Base-by-base conservation (phyloP, 768 basidiomycete genomes). In the Kwoniella newhampshirensis region DNA sequence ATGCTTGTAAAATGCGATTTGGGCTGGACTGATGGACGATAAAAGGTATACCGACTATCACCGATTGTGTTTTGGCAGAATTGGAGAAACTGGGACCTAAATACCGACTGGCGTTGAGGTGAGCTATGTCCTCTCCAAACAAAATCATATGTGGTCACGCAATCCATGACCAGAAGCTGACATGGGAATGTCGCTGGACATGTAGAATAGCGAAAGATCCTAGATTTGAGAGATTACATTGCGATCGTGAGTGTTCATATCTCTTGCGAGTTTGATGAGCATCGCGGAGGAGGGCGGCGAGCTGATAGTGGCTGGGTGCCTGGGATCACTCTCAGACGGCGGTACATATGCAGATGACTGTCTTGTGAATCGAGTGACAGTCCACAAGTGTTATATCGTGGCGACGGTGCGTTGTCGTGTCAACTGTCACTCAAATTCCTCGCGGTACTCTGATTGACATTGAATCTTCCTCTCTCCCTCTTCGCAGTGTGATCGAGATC, bases 311-410 rank as follows among this genome's bases (percentile, higher is more conserved):
- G n/a, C n/a, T n/a, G n/a, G n/a, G n/a, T n/a, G n/a, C n/a, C n/a
- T n/a, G n/a, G n/a, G n/a, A n/a, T n/a, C n/a, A n/a, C n/a, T n/a
- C 1, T 15, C 32, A 77, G 76, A 99, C 76, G 81, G 84, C 3
- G 96, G 96, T 20, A 96, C 92, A n/a, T 99, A 99, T 71, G 96
- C 96, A 18, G 96, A 99, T 75, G 96, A 99, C 80, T 99, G 96
- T 75, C 83, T 99, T 20, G 89, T 99, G 17, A 90, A 98, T 73
- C 87, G 96, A 28, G 91, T 97, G 9, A 90, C 89, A 2, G 84
- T 92, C 7, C 91, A 93, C 79, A 89, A 90, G 74, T 97, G 93
- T 77, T 98, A 89, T 77, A 86, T 99, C 63, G 93, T 99, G 40
- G 96, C 96, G 4, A 97, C 96, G 13, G 76, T 77, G 35, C 51